Evolutionary conservation across 352 stramenopile genomes (phyloP).

Genomic region (Pythium plurisporium): DNA sequence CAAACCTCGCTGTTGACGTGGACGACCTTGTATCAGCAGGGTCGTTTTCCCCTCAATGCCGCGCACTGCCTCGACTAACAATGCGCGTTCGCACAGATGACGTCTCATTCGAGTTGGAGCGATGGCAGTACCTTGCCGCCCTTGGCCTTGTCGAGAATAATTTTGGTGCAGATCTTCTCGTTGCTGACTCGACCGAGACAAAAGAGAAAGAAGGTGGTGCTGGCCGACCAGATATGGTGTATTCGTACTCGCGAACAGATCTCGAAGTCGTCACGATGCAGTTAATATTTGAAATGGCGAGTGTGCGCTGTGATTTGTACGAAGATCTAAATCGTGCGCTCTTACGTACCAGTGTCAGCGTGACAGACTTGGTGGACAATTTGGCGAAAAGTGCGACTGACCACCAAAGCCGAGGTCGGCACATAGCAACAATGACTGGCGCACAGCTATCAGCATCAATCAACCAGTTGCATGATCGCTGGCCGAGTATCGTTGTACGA

Average conservation of each 20-base stretch:
- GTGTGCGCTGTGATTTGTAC: slow-evolving; percentile 43
- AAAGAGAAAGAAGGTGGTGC: background rate
- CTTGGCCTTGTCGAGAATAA: slow-evolving; percentile 64
- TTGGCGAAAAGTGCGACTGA: background rate
- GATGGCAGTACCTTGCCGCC: slow-evolving; percentile 54
- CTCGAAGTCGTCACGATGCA: slow-evolving; percentile 63
- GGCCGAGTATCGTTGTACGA: slow-evolving; percentile 36
- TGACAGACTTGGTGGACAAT: background rate
- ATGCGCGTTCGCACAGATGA: slow-evolving; percentile 33
- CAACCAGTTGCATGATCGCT: slow-evolving; percentile 37
- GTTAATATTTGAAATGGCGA: slow-evolving; percentile 56
- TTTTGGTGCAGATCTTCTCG: slow-evolving; percentile 61
- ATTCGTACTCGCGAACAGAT: slow-evolving; percentile 68
- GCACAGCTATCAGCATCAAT: slow-evolving; percentile 9
- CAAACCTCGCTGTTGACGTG: slow-evolving; percentile 57
- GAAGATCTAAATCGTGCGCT: slow-evolving; percentile 12
- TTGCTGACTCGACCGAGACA: background rate
- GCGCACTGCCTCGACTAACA: slow-evolving; percentile 53
- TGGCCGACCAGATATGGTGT: slow-evolving; percentile 51
- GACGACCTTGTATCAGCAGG: slow-evolving; percentile 60
- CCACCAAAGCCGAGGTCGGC: background rate
- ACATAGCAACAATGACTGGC: background rate
- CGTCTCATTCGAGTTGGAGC: slow-evolving; percentile 23
- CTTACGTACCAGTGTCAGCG: background rate
- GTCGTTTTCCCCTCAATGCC: slow-evolving; percentile 31